phyloP scores from a whole-genome alignment of 2,329 filamentous ascomycete genomes.

The Aspergillus vadensis region DNA sequence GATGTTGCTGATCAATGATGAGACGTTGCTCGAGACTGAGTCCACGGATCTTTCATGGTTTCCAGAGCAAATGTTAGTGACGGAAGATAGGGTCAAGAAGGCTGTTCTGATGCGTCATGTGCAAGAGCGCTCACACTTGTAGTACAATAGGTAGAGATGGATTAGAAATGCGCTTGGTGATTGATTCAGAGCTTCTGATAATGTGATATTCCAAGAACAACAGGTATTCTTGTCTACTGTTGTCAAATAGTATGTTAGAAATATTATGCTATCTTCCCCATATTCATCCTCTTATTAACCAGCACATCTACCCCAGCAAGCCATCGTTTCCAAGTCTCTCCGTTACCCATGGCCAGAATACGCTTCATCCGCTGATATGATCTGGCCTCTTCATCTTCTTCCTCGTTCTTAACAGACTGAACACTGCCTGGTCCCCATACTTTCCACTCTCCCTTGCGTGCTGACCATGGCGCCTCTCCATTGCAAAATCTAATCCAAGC shows the following conservation, averaged over 20 bases:
- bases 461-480: constrained; percentile 23
- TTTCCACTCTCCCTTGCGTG: constrained; percentile 21
- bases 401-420: constrained; percentile 21
- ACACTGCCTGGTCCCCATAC: constrained; percentile 26
- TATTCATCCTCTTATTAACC: constrained; percentile 25
- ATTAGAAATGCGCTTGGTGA: no score
- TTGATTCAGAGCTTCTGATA: no score
- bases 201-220: no score
- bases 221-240: no score
- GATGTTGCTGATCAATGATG: constrained; percentile 28
- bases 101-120: constrained; percentile 16
- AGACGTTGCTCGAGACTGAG: constrained; percentile 1
- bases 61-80: constrained; percentile 32
- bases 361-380: constrained; percentile 25
- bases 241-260: no score
- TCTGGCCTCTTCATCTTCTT: constrained; percentile 23
- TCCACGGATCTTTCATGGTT: constrained; percentile 30
- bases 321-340: constrained; percentile 24
- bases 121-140: neutral
- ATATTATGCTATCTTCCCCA: constrained; percentile 8
- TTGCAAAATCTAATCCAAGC: constrained; percentile 29
- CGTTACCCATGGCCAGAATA: constrained; percentile 21
- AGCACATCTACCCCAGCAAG: constrained; percentile 25
- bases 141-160: neutral
- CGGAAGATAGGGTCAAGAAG: constrained; percentile 24